Percentiles rank a stretch among this genome's conserved stretches.
These are phyloP conservation scores for Meyerozyma carpophila DNA, from an alignment of 1,139 yeast genomes.

Conservation along the genomic window DNA sequence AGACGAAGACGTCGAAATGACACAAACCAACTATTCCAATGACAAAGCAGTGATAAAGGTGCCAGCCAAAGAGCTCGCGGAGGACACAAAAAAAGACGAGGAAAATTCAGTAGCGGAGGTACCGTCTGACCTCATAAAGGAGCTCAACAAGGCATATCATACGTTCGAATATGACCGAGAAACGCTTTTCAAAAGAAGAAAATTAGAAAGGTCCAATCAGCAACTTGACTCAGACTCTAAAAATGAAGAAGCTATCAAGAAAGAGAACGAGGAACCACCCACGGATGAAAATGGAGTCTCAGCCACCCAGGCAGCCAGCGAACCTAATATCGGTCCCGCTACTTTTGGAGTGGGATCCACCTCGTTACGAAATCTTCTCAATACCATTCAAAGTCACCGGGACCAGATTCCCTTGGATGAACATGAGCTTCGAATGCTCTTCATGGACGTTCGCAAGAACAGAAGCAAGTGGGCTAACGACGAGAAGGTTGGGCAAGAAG, in stretches of 20 bases:
- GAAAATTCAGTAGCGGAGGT: constrained; percentile 20
- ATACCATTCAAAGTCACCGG: constrained; percentile 73
- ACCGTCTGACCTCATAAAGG: constrained; percentile 34
- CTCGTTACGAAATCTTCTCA: constrained; percentile 75
- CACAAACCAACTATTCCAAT: constrained; percentile 4
- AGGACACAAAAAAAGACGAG: constrained; percentile 6
- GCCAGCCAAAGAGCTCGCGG: constrained; percentile 15
- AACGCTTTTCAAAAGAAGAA: constrained; percentile 69
- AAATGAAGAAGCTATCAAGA: constrained; percentile 8
- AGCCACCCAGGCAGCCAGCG: neutral
- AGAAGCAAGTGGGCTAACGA: constrained; percentile 97
- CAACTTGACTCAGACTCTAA: constrained; percentile 44
- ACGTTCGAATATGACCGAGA: constrained; percentile 80
- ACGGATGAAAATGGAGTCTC: neutral
- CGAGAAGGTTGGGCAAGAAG: constrained; percentile 94
- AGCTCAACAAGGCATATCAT: constrained; percentile 64
- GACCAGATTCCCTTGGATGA: constrained; percentile 75
- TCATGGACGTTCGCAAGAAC: constrained; percentile 89
- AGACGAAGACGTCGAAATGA: constrained; percentile 30
- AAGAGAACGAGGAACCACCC: neutral
- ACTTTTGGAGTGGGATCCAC: constrained; percentile 74
- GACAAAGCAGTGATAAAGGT: constrained; percentile 27
- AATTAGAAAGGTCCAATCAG: constrained; percentile 74
- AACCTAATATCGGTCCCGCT: neutral
- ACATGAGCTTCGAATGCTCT: constrained; percentile 73